A percentile compares a stretch with the other conserved stretches of the same genome.
These are phyloP conservation scores for Tylopilus plumbeoviolaceoides DNA, from an alignment of 768 basidiomycete genomes.

Conservation along the genomic window DNA sequence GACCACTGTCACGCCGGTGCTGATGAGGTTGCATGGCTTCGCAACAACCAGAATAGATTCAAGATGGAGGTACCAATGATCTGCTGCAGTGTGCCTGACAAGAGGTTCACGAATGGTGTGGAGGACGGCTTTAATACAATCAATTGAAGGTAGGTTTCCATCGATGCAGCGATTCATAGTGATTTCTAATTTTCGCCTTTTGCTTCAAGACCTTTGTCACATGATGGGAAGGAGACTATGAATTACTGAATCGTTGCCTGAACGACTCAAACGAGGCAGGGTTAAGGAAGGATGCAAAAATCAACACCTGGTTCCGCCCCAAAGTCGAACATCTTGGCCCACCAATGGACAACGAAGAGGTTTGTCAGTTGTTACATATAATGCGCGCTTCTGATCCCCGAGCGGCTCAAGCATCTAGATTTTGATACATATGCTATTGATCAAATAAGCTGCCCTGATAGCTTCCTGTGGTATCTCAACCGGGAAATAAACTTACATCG, in stretches of 20 bases:
- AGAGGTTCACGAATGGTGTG: conserved; percentile 57
- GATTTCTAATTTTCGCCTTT: not conserved
- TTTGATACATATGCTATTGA: conserved; percentile 87
- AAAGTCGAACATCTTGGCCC: conserved; percentile 38
- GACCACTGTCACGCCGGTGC: too few relatives aligned
- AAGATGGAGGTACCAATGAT: conserved; percentile 78
- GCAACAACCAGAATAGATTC: conserved; percentile 61
- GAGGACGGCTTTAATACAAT: conserved; percentile 62
- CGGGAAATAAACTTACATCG: conserved; percentile 64
- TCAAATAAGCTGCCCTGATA: conserved; percentile 71
- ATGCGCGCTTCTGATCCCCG: not conserved
- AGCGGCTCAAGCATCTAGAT: conserved; percentile 53
- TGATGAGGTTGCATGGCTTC: conserved; percentile 18
- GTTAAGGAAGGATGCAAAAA: conserved; percentile 46
- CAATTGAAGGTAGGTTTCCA: conserved; percentile 56
- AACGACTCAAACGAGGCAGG: conserved; percentile 56
- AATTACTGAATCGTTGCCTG: conserved; percentile 60
- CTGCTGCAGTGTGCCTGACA: conserved; percentile 63
- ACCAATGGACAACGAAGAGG: conserved; percentile 61
- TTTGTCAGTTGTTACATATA: conserved; percentile 28
- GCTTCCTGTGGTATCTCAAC: conserved; percentile 68
- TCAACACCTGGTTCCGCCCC: conserved; percentile 68
- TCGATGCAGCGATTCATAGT: not conserved
- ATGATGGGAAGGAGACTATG: conserved; percentile 78
- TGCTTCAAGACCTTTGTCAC: conserved; percentile 71